Evolutionary conservation across 1,284 basidiomycete genomes (phyloP).

Genomic region (Heliocybe sulcata): DNA sequence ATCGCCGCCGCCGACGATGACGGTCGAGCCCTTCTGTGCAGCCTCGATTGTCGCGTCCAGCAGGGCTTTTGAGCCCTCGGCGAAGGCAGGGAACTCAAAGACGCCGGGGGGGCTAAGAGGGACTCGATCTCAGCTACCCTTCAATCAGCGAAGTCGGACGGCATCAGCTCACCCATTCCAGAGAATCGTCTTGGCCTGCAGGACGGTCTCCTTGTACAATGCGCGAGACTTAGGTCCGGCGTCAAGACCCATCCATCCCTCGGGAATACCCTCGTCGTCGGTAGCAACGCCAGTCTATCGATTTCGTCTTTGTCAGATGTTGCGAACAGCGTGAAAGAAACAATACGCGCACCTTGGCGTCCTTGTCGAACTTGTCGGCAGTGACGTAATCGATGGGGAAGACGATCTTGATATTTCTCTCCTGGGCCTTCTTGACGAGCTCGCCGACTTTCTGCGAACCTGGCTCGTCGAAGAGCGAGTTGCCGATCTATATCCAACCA

Average conservation of each 20-base stretch:
- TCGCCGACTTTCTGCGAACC: conserved; percentile 84
- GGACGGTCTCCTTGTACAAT: conserved; percentile 76
- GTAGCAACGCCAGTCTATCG: conserved; percentile 68
- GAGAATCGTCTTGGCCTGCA: conserved; percentile 92
- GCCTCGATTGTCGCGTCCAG: conserved; percentile 88
- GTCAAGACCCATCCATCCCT: conserved; percentile 94
- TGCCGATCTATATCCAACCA: conserved; percentile 63
- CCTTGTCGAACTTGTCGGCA: conserved; percentile 93
- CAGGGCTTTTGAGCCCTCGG: conserved; percentile 79
- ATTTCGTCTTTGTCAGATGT: not conserved
- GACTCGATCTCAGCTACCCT: not conserved
- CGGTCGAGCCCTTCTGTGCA: conserved; percentile 79
- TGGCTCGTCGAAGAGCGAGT: conserved; percentile 89
- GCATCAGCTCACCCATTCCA: conserved; percentile 79
- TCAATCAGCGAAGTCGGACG: not conserved
- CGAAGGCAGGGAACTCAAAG: conserved; percentile 94
- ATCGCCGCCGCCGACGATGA: conserved; percentile 94
- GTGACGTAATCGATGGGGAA: conserved; percentile 96
- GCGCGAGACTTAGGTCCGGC: conserved; percentile 78
- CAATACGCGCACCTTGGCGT: conserved; percentile 59
- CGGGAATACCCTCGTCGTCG: conserved; percentile 83
- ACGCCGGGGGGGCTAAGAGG: conserved; percentile 83
- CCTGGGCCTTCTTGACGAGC: conserved; percentile 90
- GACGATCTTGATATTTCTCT: conserved; percentile 90
- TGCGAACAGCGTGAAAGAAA: not conserved